Evolutionary conservation across 2,329 filamentous ascomycete genomes (phyloP), one percentile per base, ranked within the genome.

Genomic region (Graphilbum fragrans): DNA sequence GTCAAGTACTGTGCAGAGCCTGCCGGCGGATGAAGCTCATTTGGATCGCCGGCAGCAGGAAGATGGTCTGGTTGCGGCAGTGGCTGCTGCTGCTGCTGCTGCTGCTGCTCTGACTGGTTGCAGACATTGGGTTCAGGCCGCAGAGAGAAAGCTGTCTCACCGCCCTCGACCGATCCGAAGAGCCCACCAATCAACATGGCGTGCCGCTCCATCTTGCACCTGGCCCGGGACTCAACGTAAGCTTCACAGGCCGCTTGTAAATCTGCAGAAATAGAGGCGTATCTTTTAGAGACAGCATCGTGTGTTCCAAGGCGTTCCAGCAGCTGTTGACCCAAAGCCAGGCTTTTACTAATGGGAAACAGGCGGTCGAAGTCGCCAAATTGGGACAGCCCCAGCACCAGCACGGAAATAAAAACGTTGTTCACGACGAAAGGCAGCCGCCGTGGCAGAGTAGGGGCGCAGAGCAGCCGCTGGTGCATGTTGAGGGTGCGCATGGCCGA

Each of bases 351-450:
- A 0, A 60, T 45, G 0, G 57, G 56, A 6, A 60, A 60, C 0
- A 52, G 49, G 17, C 45, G 47, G 29, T 67, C 63, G 3, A 68
- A 58, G 41, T 69, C 64, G 0, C 62, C 63, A 38, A 69, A 67
- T 20, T 60, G 57, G 0, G 64, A 64, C 1, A 65, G 56, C 0
- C 65, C 65, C 0, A 69, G 53, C 0, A 67, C 64, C 1, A 69
- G 49, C 0, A 61, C 62, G 0, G 64, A 64, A 6, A 65, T 60
- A 44, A 69, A 68, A 4, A 63, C 57, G 2, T 62, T 63, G 38
- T 67, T 69, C 5, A 67, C 62, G 1, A 67, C 48, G 16, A 67
- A 65, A 0, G 65, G 65, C 4, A 67, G 48, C 2, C 64, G 55
- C 23, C 61, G 63, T 0, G 65, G 64, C 1, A 66, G 53, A 2